Conservation (phyloP, 352 stramenopile species). For the Pythium sukuiense region DNA sequence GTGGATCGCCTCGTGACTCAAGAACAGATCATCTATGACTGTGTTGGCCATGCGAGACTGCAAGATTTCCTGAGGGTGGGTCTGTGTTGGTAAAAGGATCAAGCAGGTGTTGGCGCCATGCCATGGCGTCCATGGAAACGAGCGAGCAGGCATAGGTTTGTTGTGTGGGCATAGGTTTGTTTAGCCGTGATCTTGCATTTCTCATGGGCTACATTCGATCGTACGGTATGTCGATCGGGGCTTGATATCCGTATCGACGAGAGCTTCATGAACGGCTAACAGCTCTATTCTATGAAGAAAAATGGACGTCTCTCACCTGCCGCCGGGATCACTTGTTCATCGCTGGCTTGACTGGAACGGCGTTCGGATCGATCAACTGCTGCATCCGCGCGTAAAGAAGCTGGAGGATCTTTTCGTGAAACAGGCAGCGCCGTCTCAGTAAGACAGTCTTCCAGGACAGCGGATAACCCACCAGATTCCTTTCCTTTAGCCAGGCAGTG, state of each 20-base stretch:
- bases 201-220: too few species aligned
- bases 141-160: too few species aligned
- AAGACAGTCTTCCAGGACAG: slow-evolving; percentile 20
- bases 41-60: not conserved
- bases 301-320: too few species aligned
- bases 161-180: too few species aligned
- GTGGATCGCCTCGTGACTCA: too few species aligned
- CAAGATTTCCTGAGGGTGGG: not conserved
- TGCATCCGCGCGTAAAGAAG: slow-evolving; percentile 28
- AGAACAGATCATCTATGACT: too few species aligned
- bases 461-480: slow-evolving; percentile 6
- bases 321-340: not conserved
- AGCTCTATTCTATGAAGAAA: too few species aligned
- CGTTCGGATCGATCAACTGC: slow-evolving; percentile 10
- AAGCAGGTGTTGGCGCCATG: not conserved
- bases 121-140: too few species aligned
- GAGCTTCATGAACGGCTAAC: too few species aligned
- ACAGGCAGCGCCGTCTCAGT: slow-evolving; percentile 21
- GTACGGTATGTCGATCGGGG: too few species aligned
- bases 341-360: slow-evolving; percentile 18
- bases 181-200: too few species aligned
- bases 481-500: slow-evolving; percentile 26
- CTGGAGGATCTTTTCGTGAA: slow-evolving; percentile 25
- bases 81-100: not conserved
- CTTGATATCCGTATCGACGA: too few species aligned